Evolutionary conservation across 1,284 basidiomycete species (phyloP).

Genomic region (Pseudozyma thailandica): DNA sequence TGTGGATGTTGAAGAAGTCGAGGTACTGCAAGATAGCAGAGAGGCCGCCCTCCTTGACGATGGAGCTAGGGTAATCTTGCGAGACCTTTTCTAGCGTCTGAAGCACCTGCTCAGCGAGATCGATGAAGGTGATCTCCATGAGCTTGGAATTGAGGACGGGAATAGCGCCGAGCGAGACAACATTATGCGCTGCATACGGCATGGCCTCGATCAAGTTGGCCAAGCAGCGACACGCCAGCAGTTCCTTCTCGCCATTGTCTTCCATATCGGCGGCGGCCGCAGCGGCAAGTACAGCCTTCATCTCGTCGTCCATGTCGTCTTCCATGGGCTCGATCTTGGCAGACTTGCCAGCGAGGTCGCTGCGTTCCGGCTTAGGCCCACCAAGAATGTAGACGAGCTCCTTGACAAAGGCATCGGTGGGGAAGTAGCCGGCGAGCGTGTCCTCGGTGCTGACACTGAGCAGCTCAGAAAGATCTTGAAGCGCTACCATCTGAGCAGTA

Average conservation of each 20-base stretch:
- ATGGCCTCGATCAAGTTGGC: slow-evolving; percentile 67
- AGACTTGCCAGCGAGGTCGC: slow-evolving; percentile 24
- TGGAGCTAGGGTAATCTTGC: slow-evolving; percentile 56
- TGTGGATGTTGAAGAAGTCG: slow-evolving; percentile 68
- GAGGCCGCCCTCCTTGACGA: slow-evolving; percentile 65
- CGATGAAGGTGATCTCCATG: slow-evolving; percentile 67
- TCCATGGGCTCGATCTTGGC: slow-evolving; percentile 18
- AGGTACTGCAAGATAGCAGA: slow-evolving; percentile 65
- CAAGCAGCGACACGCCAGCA: slow-evolving; percentile 67
- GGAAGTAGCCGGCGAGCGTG: slow-evolving; percentile 92
- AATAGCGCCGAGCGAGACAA: slow-evolving; percentile 61
- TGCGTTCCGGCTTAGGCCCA: slow-evolving; percentile 72
- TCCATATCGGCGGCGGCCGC: slow-evolving; percentile 52
- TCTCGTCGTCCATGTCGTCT: slow-evolving; percentile 46
- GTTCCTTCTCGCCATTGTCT: slow-evolving; percentile 59
- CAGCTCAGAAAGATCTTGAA: slow-evolving; percentile 93
- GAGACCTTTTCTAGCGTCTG: slow-evolving; percentile 67
- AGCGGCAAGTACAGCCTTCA: slow-evolving; percentile 49
- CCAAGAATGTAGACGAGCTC: slow-evolving; percentile 92
- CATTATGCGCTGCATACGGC: slow-evolving; percentile 63
- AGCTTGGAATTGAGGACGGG: slow-evolving; percentile 63
- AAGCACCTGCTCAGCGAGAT: slow-evolving; percentile 67
- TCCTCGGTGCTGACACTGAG: slow-evolving; percentile 97
- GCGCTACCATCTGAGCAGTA: slow-evolving; percentile 80
- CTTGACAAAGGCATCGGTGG: slow-evolving; percentile 88